Base-by-base conservation (phyloP, 2,329 filamentous ascomycete genomes). In the Fusarium circinatum region DNA sequence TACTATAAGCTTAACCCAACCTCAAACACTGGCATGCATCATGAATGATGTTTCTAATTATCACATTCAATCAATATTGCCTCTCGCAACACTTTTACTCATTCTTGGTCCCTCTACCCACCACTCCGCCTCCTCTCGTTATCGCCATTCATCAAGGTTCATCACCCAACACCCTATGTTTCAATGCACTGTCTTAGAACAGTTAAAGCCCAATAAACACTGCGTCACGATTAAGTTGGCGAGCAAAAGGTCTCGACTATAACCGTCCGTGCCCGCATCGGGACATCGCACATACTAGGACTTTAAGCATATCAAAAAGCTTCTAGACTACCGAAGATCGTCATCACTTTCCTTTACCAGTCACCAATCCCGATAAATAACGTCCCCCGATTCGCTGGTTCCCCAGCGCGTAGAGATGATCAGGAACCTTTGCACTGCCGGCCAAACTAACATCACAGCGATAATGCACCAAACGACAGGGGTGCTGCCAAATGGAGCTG, bases 351-450 rank as follows among this genome's bases (percentile, higher is more conserved):
- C 66, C 66, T 61, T 69, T 69, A 36, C 17, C 6, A 45, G 65
- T 38, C 14, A 41, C 42, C 13, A 61, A 18, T 69, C 30, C 66
- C 66, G 66, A 36, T 4, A 5, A 3, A 45, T 8, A 9, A 17
- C 22, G 7, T 6, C 3, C 18, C 18, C 10, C 47, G 22, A 69
- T 69, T 69, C 48, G 55, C 28, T 20, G 6, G 7, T 26, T 28
- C 30, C n/a, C 24, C 24, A 34, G 62, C 64, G 65, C 66, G 42
- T 68, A 51, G 54, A 68, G 55, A 48, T 55, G 24, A 55, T 55
- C 51, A 55, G 65, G 66, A 64, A 69, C 66, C 66, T 69, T 69
- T 69, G 66, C 57, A 64, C 58, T 69, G 57, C 66, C 65, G 65
- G 39, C 62, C 65, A 36, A 60, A 42, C 62, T 66, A 51, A 47